A percentile compares a stretch with the other conserved stretches of the same genome.
phyloP scores from a whole-genome alignment of 345 rosid genomes.

The Brassica carinata region DNA sequence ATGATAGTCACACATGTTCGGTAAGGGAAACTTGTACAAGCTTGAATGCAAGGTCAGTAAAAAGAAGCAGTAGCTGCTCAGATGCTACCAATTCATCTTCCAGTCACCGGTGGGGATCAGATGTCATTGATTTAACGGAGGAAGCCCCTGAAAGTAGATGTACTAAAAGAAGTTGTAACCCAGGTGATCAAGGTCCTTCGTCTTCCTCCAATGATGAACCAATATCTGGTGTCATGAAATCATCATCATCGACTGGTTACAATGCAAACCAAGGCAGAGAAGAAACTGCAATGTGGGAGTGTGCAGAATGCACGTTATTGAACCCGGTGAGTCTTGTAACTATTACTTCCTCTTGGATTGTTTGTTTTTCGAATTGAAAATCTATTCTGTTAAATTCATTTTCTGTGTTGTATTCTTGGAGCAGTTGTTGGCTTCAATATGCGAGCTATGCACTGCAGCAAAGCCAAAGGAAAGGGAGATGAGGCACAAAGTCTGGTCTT shows the following conservation, averaged over 20 bases:
- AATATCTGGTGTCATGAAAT: too few relatives aligned
- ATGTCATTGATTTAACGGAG: constrained; percentile 46
- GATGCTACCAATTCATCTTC: constrained; percentile 27
- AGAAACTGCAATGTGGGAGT: constrained; percentile 55
- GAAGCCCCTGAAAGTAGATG: constrained; percentile 25
- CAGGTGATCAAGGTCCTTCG: constrained; percentile 21
- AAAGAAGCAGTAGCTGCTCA: constrained; percentile 50
- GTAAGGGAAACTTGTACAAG: constrained; percentile 9
- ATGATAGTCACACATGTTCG: constrained; percentile 33
- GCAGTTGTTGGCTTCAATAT: constrained; percentile 72
- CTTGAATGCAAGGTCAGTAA: constrained; percentile 39
- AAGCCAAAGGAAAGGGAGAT: constrained; percentile 52
- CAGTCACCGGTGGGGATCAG: constrained; percentile 24
- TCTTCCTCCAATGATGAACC: too few relatives aligned
- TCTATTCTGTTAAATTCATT: background rate
- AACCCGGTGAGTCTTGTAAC: constrained; percentile 49
- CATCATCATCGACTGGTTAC: too few relatives aligned
- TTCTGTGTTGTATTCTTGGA: background rate
- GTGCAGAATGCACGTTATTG: constrained; percentile 72
- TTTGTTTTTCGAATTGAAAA: background rate
- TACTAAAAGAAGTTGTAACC: constrained; percentile 50
- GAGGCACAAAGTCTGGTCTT: constrained; percentile 61
- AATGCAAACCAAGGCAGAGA: too few relatives aligned
- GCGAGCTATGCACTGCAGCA: constrained; percentile 56
- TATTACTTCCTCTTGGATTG: too few relatives aligned